phyloP scores from a whole-genome alignment of 106 monocot species.

The Cymbidium sinense region DNA sequence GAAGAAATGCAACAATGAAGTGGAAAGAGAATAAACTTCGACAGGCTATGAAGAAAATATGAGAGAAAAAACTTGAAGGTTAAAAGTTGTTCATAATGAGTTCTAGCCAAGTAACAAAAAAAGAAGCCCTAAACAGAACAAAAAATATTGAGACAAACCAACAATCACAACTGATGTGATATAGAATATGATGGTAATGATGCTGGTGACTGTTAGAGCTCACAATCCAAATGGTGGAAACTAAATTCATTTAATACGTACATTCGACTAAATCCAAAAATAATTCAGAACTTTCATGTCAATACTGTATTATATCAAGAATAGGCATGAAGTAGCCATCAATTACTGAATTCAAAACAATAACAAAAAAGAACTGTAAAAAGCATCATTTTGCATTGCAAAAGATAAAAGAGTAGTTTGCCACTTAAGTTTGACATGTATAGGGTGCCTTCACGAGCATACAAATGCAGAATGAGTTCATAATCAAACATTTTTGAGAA shows the following conservation, averaged over 20 bases:
- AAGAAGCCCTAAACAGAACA: neutral
- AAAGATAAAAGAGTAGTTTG: too few relatives aligned
- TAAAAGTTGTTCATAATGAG: neutral
- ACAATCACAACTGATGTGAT: too few relatives aligned
- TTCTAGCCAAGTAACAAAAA: neutral
- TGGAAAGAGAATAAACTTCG: neutral
- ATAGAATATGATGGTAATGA: neutral
- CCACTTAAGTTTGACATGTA: neutral
- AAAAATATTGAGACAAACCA: neutral
- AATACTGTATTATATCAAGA: neutral
- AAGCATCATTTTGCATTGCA: neutral
- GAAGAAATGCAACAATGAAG: neutral
- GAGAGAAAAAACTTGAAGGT: neutral
- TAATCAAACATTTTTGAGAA: neutral
- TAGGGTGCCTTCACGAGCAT: neutral
- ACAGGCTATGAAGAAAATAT: neutral
- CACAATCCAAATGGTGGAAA: neutral
- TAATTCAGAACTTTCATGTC: neutral
- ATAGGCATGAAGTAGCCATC: neutral
- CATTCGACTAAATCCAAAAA: neutral
- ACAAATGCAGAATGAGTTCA: neutral
- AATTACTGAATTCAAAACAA: constrained; percentile 2
- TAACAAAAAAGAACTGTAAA: neutral
- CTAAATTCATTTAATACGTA: neutral
- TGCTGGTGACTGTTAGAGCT: too few relatives aligned